Conservation (phyloP, 2,329 filamentous ascomycete species). For the Dothidotthia symphoricarpi region DNA sequence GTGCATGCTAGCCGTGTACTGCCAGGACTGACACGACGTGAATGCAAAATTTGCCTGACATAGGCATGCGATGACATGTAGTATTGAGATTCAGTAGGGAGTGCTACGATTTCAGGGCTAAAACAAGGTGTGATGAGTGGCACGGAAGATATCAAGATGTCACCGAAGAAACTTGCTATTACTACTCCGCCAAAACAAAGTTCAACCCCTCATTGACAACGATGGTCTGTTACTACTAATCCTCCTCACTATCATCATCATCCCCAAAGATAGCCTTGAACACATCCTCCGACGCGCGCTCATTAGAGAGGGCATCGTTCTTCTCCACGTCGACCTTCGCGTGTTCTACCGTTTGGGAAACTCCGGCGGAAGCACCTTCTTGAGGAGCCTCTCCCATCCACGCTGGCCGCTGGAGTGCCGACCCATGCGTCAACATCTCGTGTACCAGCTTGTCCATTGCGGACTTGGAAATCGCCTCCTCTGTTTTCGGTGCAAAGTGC, state of each 20-base stretch:
- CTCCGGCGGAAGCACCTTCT: conserved; percentile 1
- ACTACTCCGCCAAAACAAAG: no score
- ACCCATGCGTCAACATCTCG: conserved; percentile 29
- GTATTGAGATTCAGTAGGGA: no score
- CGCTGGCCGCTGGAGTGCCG: conserved; percentile 28
- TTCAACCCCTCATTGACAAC: no score
- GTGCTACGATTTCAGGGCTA: no score
- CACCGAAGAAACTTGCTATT: no score
- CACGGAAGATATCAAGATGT: no score
- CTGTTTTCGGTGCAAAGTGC: conserved; percentile 22
- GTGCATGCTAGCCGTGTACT: no score
- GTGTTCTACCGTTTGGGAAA: conserved; percentile 11
- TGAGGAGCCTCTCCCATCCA: conserved; percentile 24
- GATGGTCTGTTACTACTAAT: no score
- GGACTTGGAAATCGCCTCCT: conserved; percentile 54
- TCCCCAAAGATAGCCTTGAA: conserved; percentile 94
- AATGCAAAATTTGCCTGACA: no score
- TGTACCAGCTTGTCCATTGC: conserved; percentile 48
- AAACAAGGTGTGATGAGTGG: no score
- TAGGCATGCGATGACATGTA: no score
- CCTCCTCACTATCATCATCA: conserved; percentile 58
- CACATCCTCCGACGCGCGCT: conserved; percentile 73
- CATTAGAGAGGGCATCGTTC: conserved; percentile 75
- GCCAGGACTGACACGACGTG: no score
- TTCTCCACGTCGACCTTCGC: conserved; percentile 64